These are phyloP conservation scores for Coprinopsis sp. DNA, from an alignment of 768 basidiomycete genomes.

Conservation along the genomic window DNA sequence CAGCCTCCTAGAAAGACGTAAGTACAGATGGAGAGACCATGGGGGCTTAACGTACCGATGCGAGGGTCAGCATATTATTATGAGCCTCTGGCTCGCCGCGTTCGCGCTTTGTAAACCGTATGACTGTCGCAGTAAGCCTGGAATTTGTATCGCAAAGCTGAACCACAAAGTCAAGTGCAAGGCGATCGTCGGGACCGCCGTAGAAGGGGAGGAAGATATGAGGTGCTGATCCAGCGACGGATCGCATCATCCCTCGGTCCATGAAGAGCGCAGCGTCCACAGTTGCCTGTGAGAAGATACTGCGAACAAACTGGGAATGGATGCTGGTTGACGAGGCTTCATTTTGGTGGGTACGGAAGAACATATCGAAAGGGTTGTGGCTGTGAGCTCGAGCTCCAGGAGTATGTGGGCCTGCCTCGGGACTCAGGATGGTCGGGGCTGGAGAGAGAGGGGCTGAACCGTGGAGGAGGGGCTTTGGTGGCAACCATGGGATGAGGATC, in stretches of 20 bases:
- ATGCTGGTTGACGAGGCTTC: slow-evolving; percentile 41
- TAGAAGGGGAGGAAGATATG: slow-evolving; percentile 88
- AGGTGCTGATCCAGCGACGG: slow-evolving; percentile 30
- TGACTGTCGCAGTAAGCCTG: slow-evolving; percentile 66
- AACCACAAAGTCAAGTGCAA: slow-evolving; percentile 78
- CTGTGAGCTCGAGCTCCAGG: slow-evolving; percentile 1
- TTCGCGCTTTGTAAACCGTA: slow-evolving; percentile 52
- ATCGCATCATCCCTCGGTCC: slow-evolving; percentile 52
- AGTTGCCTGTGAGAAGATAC: slow-evolving; percentile 65
- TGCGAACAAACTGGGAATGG: slow-evolving; percentile 82
- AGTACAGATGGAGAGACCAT: neutral
- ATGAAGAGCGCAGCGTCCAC: slow-evolving; percentile 83
- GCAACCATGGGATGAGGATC: slow-evolving; percentile 80
- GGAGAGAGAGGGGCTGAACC: slow-evolving; percentile 8
- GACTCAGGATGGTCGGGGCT: slow-evolving; percentile 11
- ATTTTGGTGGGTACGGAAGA: slow-evolving; percentile 41
- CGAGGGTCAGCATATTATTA: slow-evolving; percentile 37
- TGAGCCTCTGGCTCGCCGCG: slow-evolving; percentile 21
- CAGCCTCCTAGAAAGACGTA: slow-evolving; percentile 20
- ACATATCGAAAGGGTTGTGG: slow-evolving; percentile 66
- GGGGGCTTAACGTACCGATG: slow-evolving; percentile 38
- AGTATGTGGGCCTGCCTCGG: neutral
- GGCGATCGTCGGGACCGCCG: slow-evolving; percentile 90
- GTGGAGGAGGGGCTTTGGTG: slow-evolving; percentile 21
- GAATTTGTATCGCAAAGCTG: slow-evolving; percentile 70